Base-by-base conservation (phyloP, 2,329 filamentous ascomycete genomes). In the Diaporthe vexans region DNA sequence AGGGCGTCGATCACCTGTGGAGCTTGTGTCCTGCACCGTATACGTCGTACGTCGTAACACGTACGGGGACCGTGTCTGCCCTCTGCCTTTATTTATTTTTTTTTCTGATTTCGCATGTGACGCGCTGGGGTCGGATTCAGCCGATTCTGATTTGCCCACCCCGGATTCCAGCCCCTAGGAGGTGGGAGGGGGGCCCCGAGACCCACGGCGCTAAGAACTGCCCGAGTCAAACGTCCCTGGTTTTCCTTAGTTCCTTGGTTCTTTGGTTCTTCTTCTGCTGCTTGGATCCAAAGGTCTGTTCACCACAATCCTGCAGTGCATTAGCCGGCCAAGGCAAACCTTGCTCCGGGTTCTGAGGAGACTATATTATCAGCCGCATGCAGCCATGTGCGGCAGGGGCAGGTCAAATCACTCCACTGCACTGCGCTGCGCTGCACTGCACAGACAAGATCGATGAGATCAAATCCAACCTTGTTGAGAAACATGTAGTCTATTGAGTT, bases 91-190 rank as follows among this genome's bases (percentile, higher is more conserved):
- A n/a, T 15, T 40, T 15, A 13, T 40, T 40, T 40, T 40, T 15
- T 10, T 15, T 56, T 57, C 48, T 70, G 51, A 46, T 17, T 67
- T 67, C 46, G 71, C 71, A 58, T 73, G 71, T 73, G 71, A 73
- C 51, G 26, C 24, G 59, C 59, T 68, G 37, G 37, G 43, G 43
- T 67, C 43, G 48, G 29, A 68, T 40, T 17, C 21, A 17, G 43
- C 52, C 48, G 52, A 7, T 24, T 51, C 40, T 73, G 71, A 73
- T 73, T 73, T 68, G 71, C 52, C 52, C 43, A 59, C 61, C 63
- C 61, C 71, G 61, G 52, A 69, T 58, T 69, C 63, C 63, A 67
- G 21, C 46, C 43, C 40, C 40, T 35, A 29, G 43, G 15, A 1
- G 15, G 43, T 19, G 46, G 46, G 46, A 26, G 26, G 29, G 59